phyloP scores from a whole-genome alignment of 2,329 filamentous ascomycete genomes.

The Eurotiales sp. region DNA sequence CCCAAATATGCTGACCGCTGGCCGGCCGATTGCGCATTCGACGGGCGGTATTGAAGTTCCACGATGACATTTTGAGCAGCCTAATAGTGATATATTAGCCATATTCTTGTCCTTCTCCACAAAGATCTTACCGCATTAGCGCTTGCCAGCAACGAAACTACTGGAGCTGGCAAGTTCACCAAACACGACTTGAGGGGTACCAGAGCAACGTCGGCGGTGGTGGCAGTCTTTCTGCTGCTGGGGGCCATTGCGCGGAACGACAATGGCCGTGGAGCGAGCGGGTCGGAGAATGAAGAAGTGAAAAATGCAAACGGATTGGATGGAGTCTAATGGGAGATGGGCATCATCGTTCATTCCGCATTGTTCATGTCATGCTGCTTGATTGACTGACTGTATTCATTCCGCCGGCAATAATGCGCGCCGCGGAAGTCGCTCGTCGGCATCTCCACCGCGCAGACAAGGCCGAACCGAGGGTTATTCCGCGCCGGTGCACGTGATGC shows the following conservation, averaged over 20 bases:
- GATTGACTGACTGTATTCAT: no score
- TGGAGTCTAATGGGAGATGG: not conserved
- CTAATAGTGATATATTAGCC: conserved; percentile 53
- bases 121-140: conserved; percentile 83
- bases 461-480: conserved; percentile 17
- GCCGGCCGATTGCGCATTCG: conserved; percentile 42
- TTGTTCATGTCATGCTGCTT: no score
- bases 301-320: not conserved
- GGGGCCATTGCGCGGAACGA: conserved; percentile 35
- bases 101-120: no score
- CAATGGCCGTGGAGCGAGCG: not conserved
- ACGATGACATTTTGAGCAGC: conserved; percentile 94
- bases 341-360: not conserved
- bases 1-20: conserved; percentile 78
- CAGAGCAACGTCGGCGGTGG: conserved; percentile 77
- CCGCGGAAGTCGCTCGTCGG: conserved; percentile 2
- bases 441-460: not conserved
- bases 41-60: conserved; percentile 73
- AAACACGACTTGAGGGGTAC: conserved; percentile 90
- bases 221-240: conserved; percentile 50
- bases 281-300: not conserved
- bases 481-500: conserved; percentile 12
- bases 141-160: conserved; percentile 82
- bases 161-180: conserved; percentile 80
- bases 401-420: conserved; percentile 1